Base-by-base conservation (phyloP, 768 basidiomycete species). In the Lactarius evosmus region DNA sequence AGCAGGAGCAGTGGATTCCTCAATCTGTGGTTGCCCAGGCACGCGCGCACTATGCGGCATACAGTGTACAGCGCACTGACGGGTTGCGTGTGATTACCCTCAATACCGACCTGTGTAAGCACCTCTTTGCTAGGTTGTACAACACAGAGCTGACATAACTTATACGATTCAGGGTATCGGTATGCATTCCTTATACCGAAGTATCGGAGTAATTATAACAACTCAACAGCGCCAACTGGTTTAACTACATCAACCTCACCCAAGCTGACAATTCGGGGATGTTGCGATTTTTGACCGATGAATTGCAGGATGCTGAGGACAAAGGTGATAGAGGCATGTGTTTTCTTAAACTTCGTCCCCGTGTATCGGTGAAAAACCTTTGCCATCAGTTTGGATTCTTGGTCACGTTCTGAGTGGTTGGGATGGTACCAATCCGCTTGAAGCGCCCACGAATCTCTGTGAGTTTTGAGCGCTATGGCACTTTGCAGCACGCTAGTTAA, bases 301-400 rank as follows among this genome's bases (percentile, higher is more conserved):
- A 91, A 71, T 75, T 91, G 16, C 89, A 92, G 72, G 85, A 79
- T 58, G 89, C 89, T 8, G 90, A 92, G 73, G 89, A 92, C 70
- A 79, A 80, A 25, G 85, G 88, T 8, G 88, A 91, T 59, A 78
- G 86, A 69, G 88, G 88, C 85, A 49, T 2, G 65, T 55, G 27
- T 69, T 40, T 32, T 58, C 19, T 41, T 32, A 57, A 19, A 11
- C 6, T 32, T 11, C 6, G 50, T 56, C n/a, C 7, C n/a, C 14
- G 0, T 29, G 9, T 49, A 2, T 22, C 12, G 11, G 50, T n/a
- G 34, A n/a, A 30, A 55, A 56, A 72, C 19, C 8, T 27, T 40
- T 36, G 7, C 51, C 58, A 79, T 41, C 40, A 81, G 82, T 77
- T 11, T 83, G 80, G 78, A 78, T 83, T 51, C 51, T 83, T 7